phyloP scores from a whole-genome alignment of 495 filamentous ascomycete species.

The Neurospora pannonica region DNA sequence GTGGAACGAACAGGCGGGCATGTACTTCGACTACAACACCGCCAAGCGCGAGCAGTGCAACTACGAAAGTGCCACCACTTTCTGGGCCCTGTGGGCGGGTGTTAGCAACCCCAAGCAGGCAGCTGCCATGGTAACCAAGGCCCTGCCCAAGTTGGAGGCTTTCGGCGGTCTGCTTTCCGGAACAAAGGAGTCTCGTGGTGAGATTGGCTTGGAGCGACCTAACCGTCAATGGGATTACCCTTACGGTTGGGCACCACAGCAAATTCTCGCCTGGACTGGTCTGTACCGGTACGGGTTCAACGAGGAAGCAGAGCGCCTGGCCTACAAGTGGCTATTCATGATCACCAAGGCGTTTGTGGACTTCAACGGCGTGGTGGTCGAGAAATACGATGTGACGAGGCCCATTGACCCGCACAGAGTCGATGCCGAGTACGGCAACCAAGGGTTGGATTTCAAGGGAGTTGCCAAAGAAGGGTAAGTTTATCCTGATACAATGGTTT shows the following conservation, averaged over 20 bases:
- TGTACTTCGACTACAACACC: slow-evolving; percentile 96
- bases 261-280: slow-evolving; percentile 94
- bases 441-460: slow-evolving; percentile 86
- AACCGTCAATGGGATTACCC: slow-evolving; percentile 98
- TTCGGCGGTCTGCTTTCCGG: slow-evolving; percentile 84
- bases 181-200: slow-evolving; percentile 76
- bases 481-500: slow-evolving; percentile 1
- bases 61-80: slow-evolving; percentile 83
- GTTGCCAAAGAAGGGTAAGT: slow-evolving; percentile 92
- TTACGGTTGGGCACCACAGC: slow-evolving; percentile 96
- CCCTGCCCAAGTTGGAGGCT: slow-evolving; percentile 75
- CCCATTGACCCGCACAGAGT: slow-evolving; percentile 83
- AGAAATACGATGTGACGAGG: slow-evolving; percentile 96
- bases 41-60: slow-evolving; percentile 61
- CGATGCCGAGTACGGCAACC: slow-evolving; percentile 94
- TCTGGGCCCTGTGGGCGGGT: slow-evolving; percentile 96
- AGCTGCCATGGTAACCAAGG: slow-evolving; percentile 59
- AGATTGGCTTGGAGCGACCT: slow-evolving; percentile 67
- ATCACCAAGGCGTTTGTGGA: slow-evolving; percentile 94
- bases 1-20: slow-evolving; percentile 82
- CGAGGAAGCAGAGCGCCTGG: slow-evolving; percentile 75
- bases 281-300: slow-evolving; percentile 83
- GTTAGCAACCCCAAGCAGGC: slow-evolving; percentile 73
- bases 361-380: slow-evolving; percentile 93
- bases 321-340: slow-evolving; percentile 96